Percentiles rank a stretch among this genome's conserved stretches.
phyloP scores from a whole-genome alignment of 1,139 yeast genomes.

The Pichiaceae sp. region DNA sequence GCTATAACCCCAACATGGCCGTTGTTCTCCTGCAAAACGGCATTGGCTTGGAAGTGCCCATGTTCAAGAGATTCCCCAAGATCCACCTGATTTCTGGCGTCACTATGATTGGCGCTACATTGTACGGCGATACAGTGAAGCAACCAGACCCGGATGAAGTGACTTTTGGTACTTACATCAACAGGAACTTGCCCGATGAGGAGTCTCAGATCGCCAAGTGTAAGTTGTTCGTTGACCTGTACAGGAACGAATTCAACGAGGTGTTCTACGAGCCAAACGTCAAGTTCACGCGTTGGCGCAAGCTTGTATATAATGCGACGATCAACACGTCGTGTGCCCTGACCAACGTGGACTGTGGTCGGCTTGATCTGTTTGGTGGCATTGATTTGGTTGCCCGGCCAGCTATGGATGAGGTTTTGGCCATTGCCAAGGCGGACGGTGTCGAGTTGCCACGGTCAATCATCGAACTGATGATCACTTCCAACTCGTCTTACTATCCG shows the following conservation, averaged over 20 bases:
- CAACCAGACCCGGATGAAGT: conserved; percentile 46
- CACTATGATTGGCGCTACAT: conserved; percentile 58
- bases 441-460: conserved; percentile 25
- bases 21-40: conserved; percentile 71
- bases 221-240: conserved; percentile 39
- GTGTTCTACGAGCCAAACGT: conserved; percentile 40
- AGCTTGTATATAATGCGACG: conserved; percentile 61
- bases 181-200: conserved; percentile 20
- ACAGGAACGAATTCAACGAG: conserved; percentile 36
- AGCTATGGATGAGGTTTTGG: conserved; percentile 57
- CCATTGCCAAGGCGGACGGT: conserved; percentile 59
- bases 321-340: conserved; percentile 56
- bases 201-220: conserved; percentile 25
- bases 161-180: conserved; percentile 47
- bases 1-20: conserved; percentile 40
- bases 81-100: conserved; percentile 60
- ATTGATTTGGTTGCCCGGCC: conserved; percentile 43
- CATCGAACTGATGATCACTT: conserved; percentile 14
- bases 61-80: conserved; percentile 48
- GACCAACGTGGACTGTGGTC: conserved; percentile 52
- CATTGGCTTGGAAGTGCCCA: conserved; percentile 58
- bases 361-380: conserved; percentile 49
- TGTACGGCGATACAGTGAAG: conserved; percentile 41
- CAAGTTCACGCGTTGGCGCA: conserved; percentile 59
- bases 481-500: conserved; percentile 15